Conservation (phyloP, 108 stramenopile species). For the Poteriospumella lacustris region DNA sequence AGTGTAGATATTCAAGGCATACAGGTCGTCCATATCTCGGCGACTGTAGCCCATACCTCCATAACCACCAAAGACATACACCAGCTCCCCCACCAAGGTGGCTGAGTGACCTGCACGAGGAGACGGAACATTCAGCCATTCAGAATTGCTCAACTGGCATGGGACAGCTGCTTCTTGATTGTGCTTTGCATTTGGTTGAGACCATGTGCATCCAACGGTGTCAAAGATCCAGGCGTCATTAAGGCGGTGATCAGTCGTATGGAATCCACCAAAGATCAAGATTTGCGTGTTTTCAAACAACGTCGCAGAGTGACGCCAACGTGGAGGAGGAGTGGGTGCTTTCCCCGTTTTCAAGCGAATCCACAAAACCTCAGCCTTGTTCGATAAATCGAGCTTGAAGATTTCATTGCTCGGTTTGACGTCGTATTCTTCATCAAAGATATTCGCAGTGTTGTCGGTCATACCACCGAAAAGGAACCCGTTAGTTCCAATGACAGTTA, state of each 20-base stretch:
- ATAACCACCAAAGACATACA: constrained; percentile 71
- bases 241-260: constrained; percentile 38
- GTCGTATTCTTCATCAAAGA: not conserved
- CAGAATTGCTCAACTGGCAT: not conserved
- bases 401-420: constrained; percentile 57
- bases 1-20: constrained; percentile 50
- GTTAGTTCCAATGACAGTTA: constrained; percentile 53
- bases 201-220: constrained; percentile 29
- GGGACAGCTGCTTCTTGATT: constrained; percentile 14
- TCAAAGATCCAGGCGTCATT: constrained; percentile 69
- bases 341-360: not conserved
- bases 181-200: constrained; percentile 2
- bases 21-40: constrained; percentile 62
- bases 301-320: constrained; percentile 66
- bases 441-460: constrained; percentile 49
- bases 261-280: constrained; percentile 66
- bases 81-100: constrained; percentile 41
- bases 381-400: constrained; percentile 64
- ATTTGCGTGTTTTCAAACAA: constrained; percentile 39
- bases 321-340: constrained; percentile 40
- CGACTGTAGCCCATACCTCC: constrained; percentile 67
- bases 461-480: constrained; percentile 67
- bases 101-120: constrained; percentile 68
- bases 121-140: constrained; percentile 43
- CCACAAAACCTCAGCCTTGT: constrained; percentile 50